Base-by-base conservation (phyloP, 2,329 filamentous ascomycete species). In the Akanthomyces uredinophilus region DNA sequence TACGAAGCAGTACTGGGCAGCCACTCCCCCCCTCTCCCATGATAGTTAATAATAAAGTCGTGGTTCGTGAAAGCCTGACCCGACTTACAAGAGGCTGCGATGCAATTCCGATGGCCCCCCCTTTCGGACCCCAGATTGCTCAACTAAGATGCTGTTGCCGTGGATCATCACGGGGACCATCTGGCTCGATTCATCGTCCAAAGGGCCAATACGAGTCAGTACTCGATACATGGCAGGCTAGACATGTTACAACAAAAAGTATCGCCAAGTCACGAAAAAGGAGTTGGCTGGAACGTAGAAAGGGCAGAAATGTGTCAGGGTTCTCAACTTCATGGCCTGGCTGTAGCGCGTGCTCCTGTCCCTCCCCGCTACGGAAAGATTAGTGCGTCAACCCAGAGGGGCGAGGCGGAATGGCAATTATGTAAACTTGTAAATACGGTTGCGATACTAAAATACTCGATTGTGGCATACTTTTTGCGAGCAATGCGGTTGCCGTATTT, bases 81-180 rank as follows among this genome's bases (percentile, higher is more conserved):
- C 10, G 6, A 29, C 27, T 29, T 29, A 29, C 5, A 16, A 58
- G 32, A 39, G 18, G n/a, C 35, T 29, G 14, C 35, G 32, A 50
- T 50, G 2, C 16, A 41, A 20, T 20, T 35, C 32, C 54, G 54
- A 57, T 57, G 43, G 29, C 43, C 43, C 54, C 44, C 44, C 29
- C n/a, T 58, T 58, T 39, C 55, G 49, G 54, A 47, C 44, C 43
- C 55, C 55, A 58, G 29, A 58, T 50, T 35, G 22, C 5, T 39
- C 8, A 39, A 27, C 24, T 10, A 10, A 44, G 52, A 55, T 55
- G 10, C 18, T 16, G 8, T 39, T 37, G 24, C 8, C 24, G 11
- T 8, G 18, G 39, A 43, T 32, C 51, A 27, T 20, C 14, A 29
- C 46, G 46, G 46, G 13, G 14, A 49, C 22, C 11, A 49, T 49